phyloP scores from a whole-genome alignment of 345 rosid species.

The Rhodomyrtus tomentosa region DNA sequence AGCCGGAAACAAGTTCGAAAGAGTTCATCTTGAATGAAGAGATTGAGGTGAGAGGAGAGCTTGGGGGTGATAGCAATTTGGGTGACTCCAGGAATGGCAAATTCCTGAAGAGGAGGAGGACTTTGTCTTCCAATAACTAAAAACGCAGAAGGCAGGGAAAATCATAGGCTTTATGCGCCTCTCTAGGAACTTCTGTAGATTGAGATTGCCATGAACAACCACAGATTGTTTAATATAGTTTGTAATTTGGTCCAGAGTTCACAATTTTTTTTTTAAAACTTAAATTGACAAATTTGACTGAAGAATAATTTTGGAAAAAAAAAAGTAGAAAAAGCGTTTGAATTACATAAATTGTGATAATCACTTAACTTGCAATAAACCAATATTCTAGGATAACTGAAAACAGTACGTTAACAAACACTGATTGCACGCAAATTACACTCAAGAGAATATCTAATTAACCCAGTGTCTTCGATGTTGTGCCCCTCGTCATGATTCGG shows the following conservation, averaged over 20 bases:
- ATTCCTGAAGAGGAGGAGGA: conserved; percentile 24
- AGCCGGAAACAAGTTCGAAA: conserved; percentile 17
- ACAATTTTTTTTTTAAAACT: no score
- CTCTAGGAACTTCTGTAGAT: no score
- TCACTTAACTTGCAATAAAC: no score
- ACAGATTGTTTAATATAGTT: no score
- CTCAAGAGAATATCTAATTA: background rate
- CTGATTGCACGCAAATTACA: background rate
- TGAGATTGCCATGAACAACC: no score
- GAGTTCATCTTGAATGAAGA: conserved; percentile 5
- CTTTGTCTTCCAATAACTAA: conserved; percentile 19
- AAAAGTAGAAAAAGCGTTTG: no score
- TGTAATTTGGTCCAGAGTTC: no score
- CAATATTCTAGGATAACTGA: background rate
- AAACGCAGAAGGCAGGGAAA: background rate
- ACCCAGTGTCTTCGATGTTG: background rate
- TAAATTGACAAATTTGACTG: no score
- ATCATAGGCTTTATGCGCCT: no score
- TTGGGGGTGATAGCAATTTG: background rate
- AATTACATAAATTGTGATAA: no score
- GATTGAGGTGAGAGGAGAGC: background rate
- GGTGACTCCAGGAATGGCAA: conserved; percentile 1
- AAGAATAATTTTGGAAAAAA: no score
- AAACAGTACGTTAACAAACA: background rate
- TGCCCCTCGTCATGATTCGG: background rate